Evolutionary conservation across 2,329 filamentous ascomycete species (phyloP), one percentile per base, ranked within the genome.

Genomic region (Hypomyces perniciosus): DNA sequence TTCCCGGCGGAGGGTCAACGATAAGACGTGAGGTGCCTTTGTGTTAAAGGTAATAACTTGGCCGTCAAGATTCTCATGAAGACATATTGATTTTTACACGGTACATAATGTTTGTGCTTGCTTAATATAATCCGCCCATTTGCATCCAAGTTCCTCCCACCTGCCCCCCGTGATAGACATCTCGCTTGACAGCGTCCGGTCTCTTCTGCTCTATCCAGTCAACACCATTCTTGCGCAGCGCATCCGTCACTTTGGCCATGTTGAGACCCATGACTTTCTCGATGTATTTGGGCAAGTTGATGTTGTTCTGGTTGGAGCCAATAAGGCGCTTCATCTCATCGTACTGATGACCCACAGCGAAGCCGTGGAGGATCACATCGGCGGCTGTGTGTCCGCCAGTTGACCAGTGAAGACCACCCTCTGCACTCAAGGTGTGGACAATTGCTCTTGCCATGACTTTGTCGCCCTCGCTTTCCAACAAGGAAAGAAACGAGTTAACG

Each of bases 221-320:
- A 8, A 54, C 54, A 13, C 60, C 61, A 29, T 57, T 51, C 31
- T 54, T 46, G 10, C 59, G 55, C 38, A 65, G 53, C 28, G 49
- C 42, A 51, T 50, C 44, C 3, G 61, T 65, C 9, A 54, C 55
- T 27, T 57, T 51, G 8, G 44, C 38, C 51, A 63, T 50, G 46
- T 53, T 54, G 13, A 65, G 35, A 10, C 55, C 56, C 4, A 64
- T 57, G 7, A 52, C 57, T 43, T 56, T 51, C 44, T 59, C 60
- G 12, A 63, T 53, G 46, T 64, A 62, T 26, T 37, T 48, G 12
- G 62, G 57, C 10, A 64, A 54, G 51, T 61, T 56, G 26, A 52
- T 63, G 54, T 64, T 64, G 53, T 64, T 54, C 41, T 56, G 56
- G 56, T 58, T 60, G 27, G 48, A 52, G 10, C 60, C 58, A 30